Evolutionary conservation across 257 asterid genomes (phyloP).

Genomic region (Rehmannia glutinosa): DNA sequence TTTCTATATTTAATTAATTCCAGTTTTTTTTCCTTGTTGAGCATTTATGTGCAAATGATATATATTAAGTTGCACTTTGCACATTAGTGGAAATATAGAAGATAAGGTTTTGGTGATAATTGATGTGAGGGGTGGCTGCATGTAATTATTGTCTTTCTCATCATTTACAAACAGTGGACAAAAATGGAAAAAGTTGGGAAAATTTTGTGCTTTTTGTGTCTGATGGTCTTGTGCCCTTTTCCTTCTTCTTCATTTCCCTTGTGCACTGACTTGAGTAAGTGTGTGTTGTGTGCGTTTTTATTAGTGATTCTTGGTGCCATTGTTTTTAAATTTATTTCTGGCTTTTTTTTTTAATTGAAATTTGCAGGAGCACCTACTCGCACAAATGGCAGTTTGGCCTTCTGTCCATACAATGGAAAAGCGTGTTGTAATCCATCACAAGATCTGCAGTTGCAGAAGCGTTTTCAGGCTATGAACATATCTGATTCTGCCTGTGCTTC

Average conservation of each 20-base stretch:
- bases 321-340: background rate
- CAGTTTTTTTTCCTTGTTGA: background rate
- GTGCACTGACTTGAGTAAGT: slow-evolving; percentile 79
- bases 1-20: background rate
- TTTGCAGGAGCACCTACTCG: slow-evolving; percentile 65
- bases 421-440: slow-evolving; percentile 58
- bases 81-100: background rate
- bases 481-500: slow-evolving; percentile 68
- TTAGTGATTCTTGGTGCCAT: background rate
- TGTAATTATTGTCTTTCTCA: background rate
- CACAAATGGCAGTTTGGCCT: slow-evolving; percentile 40
- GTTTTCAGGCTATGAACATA: slow-evolving; percentile 62
- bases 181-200: slow-evolving; percentile 33
- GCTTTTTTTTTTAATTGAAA: background rate
- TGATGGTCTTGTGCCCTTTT: slow-evolving; percentile 43
- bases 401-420: slow-evolving; percentile 77
- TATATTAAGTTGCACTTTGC: background rate
- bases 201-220: slow-evolving; percentile 25
- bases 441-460: slow-evolving; percentile 54
- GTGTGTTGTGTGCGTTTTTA: slow-evolving; percentile 8
- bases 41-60: background rate
- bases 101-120: background rate
- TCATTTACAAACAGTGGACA: background rate
- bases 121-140: background rate
- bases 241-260: slow-evolving; percentile 62